Base-by-base conservation (phyloP, 495 filamentous ascomycete species). In the Aspergillus sclerotiicarbonarius region DNA sequence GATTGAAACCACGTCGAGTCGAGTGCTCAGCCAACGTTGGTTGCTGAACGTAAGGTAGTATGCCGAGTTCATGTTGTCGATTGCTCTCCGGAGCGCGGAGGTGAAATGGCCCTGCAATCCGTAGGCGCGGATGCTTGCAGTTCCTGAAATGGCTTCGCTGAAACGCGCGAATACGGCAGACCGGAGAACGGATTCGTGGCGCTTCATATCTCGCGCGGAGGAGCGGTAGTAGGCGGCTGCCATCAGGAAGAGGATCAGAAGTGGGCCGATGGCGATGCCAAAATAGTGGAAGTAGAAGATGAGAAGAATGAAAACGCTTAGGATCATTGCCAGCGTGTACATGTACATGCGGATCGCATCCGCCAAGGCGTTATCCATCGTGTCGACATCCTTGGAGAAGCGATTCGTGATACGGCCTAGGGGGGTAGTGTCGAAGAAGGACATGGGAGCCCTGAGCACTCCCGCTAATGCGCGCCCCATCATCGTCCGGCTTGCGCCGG, bases 401-500 rank as follows among this genome's bases (percentile, higher is more conserved):
- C 94, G 89, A 67, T 98, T 98, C 8, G 91, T 94, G 67, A 98
- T 96, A 21, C 94, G 87, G n/a, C 94, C 94, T 0, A 97, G 76
- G 1, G 94, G 94, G 0, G 94, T 98, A 0, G 93, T 97, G 62
- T 97, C 94, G 76, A 98, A 97, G 78, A 98, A 98, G 4, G 87
- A 87, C 92, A 98, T 96, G 0, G 94, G 94, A 0, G 94, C 93
- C 48, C 92, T 83, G 41, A 98, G 79, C 0, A 91, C 89, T 44
- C 87, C 83, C 10, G 72, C 80, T 75, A 97, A 89, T 20, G 94
- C 92, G n/a, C 84, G 75, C 10, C 88, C 82, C 43, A 97, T 81
- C 80, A 98, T 91, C n/a, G 79, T 81, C 69, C 87, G 91, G 67
- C 87, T 91, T 6, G 92, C 82, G 9, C 78, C 84, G 0, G 93